Base-by-base conservation (phyloP, 192 early-diverging fungal genomes). In the Coemansia sp. region DNA sequence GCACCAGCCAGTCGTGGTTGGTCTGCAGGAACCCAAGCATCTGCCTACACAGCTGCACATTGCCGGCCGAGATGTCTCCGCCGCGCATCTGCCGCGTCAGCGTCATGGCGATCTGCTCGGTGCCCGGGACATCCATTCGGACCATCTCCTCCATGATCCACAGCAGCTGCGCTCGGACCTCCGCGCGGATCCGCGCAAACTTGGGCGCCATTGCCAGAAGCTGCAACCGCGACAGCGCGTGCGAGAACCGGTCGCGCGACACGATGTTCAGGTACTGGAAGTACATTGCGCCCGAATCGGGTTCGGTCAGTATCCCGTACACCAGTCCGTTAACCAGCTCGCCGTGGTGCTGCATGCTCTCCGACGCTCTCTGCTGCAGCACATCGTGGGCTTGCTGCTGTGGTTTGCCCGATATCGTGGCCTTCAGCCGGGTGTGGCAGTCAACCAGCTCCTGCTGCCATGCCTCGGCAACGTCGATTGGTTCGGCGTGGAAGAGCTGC, bases 131-230 rank as follows among this genome's bases (percentile, higher is more conserved):
- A 37, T 77, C 76, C 11, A 83, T 58, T 5, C 74, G 72, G 6
- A 85, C 85, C n/a, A 92, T 63, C 39, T 87, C 84, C 17, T 74
- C 70, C n/a, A 87, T 59, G 4, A 89, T 40, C 88, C 88, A 92
- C 22, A 90, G 69, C 17, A 90, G 65, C 78, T 88, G 88, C 37
- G 65, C 62, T 17, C 72, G 73, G 10, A 85, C 84, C 41, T 65
- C 69, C 7, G 14, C 14, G 25, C 79, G 76, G 9, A 89, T 5
- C 7, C 42, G 20, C 4, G 50, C 43, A 54, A 89, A 88, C 32
- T 69, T 60, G 5, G 63, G 59, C 6, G 82, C 74, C 12, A 64
- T 37, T 3, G 61, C 66, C 6, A 88, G 39, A 10, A 69, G 57
- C 56, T 77, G 69, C 37, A 89, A 44, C 48, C 76, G 68, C 2